These are phyloP conservation scores for Aureobasidium melanogenum DNA, from an alignment of 2,329 filamentous ascomycete species.

Conservation along the genomic window DNA sequence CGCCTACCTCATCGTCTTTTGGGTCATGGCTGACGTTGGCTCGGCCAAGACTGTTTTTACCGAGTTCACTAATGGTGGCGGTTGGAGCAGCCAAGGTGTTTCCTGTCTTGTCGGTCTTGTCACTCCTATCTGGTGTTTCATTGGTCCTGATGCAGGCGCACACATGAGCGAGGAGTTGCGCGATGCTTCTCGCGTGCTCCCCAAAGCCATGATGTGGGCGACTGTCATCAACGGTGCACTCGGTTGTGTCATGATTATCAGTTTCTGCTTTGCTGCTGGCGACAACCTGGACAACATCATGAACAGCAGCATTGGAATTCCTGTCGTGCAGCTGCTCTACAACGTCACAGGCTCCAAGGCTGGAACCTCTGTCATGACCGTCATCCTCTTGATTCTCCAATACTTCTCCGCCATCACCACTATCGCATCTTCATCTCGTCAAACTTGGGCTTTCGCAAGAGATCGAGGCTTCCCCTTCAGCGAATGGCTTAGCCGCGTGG, in stretches of 20 bases:
- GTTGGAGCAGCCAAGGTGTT: slow-evolving; percentile 33
- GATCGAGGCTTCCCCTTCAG: slow-evolving; percentile 28
- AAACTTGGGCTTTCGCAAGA: slow-evolving; percentile 26
- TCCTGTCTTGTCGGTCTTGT: slow-evolving; percentile 36
- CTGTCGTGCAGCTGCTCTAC: slow-evolving; percentile 24
- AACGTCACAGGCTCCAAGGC: slow-evolving; percentile 23
- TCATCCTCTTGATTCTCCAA: slow-evolving; percentile 23
- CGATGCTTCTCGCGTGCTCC: slow-evolving; percentile 34
- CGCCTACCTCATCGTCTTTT: slow-evolving; percentile 18
- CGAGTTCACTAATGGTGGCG: slow-evolving; percentile 32
- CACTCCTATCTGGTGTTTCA: slow-evolving; percentile 28
- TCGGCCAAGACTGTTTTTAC: slow-evolving; percentile 24
- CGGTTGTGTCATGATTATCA: slow-evolving; percentile 29
- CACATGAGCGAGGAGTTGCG: slow-evolving; percentile 28
- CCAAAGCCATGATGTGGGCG: slow-evolving; percentile 34
- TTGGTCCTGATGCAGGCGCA: slow-evolving; percentile 30
- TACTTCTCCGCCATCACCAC: slow-evolving; percentile 29
- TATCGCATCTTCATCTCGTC: slow-evolving; percentile 25
- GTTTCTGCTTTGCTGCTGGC: slow-evolving; percentile 26
- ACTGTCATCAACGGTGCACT: slow-evolving; percentile 29
- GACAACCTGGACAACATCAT: slow-evolving; percentile 20
- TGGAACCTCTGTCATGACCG: slow-evolving; percentile 23
- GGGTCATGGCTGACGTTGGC: slow-evolving; percentile 24
- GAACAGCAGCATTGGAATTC: slow-evolving; percentile 17
- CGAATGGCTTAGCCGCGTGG: slow-evolving; percentile 24